These are phyloP conservation scores for Penicillium subrubescens DNA, from an alignment of 495 filamentous ascomycete species.

Conservation along the genomic window DNA sequence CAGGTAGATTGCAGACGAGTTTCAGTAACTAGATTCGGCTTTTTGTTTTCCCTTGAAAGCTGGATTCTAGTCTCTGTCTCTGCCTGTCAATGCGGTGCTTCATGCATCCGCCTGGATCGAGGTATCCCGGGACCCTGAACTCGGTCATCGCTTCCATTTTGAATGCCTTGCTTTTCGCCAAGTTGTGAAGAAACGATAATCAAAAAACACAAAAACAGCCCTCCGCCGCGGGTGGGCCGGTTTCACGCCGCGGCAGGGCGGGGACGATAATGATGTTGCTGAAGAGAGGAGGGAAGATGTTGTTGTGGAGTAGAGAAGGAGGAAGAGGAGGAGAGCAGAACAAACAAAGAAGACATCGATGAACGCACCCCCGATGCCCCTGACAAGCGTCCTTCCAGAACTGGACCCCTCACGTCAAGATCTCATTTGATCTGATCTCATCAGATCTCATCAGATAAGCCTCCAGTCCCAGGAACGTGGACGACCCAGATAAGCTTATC, in stretches of 20 bases:
- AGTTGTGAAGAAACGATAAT: constrained; percentile 1
- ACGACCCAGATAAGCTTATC: constrained; percentile 27
- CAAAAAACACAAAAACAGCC: constrained; percentile 29
- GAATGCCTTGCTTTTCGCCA: constrained; percentile 19
- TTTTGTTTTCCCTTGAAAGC: not conserved
- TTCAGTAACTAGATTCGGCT: not conserved
- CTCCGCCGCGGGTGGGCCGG: constrained; percentile 27
- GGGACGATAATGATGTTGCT: constrained; percentile 22
- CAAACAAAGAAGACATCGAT: constrained; percentile 20
- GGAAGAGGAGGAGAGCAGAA: constrained; percentile 14
- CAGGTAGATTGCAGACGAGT: constrained; percentile 28
- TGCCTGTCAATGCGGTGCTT: not conserved
- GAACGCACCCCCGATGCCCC: constrained; percentile 17
- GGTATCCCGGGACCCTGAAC: constrained; percentile 9
- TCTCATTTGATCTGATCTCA: constrained; percentile 1
- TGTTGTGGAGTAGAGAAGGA: constrained; percentile 1
- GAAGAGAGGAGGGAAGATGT: not conserved
- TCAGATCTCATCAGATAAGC: not conserved
- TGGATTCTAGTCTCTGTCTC: not conserved
- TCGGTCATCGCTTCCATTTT: constrained; percentile 24
- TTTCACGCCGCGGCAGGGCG: constrained; percentile 25
- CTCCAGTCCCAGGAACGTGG: constrained; percentile 17
- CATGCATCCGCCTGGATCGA: constrained; percentile 18
- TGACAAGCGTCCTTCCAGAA: constrained; percentile 21
- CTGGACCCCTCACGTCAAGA: not conserved